Evolutionary conservation across 768 basidiomycete genomes (phyloP), one percentile per base, ranked within the genome.

Genomic region (Auricularia auricula-judae): DNA sequence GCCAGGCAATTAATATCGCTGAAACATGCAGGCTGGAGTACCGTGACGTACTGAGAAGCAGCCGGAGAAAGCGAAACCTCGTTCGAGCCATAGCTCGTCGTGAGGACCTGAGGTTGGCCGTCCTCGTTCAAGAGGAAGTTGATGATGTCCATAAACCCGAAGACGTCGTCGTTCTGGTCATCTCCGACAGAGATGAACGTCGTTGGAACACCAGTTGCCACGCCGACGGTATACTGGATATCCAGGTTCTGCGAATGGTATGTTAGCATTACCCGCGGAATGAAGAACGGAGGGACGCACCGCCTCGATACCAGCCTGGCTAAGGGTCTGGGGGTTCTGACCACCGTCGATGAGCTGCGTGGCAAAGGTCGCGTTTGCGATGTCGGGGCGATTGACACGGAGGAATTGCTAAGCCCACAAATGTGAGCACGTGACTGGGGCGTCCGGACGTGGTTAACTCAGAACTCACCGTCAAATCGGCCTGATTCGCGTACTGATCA

Each of bases 211-310:
- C 68, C 69, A 12, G 71, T 67, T 3, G 74, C 72, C 42, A 77
- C 54, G 18, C 75, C 75, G 53, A 76, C 66, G 23, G 76, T 76
- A 64, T 75, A 76, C 58, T 78, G 73, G n/a, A 71, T 75, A 63
- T 77, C 76, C 21, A 77, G 69, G 65, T 75, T 70, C 39, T 42
- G 39, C 39, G 8, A 14, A 42, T 42, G 12, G 7, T 42, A 42
- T 8, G 12, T 42, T 14, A 42, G 39, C 39, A 14, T 14, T 14
- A 29, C 29, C 29, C 29, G 29, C 29, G 29, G 29, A 29, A 29
- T 29, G 29, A 29, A 29, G 29, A 29, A 29, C 29, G 29, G 29
- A 29, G 29, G 29, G 3, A 14, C 39, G 39, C 11, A 64, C 64
- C 14, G 66, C 64, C 39, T 67, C 66, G 56, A 65, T 36, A 47